Percentiles rank a stretch among this genome's conserved stretches.
Conservation (phyloP, 225 moss, liverwort and hornwort genomes). For the Straminergon stramineum region DNA sequence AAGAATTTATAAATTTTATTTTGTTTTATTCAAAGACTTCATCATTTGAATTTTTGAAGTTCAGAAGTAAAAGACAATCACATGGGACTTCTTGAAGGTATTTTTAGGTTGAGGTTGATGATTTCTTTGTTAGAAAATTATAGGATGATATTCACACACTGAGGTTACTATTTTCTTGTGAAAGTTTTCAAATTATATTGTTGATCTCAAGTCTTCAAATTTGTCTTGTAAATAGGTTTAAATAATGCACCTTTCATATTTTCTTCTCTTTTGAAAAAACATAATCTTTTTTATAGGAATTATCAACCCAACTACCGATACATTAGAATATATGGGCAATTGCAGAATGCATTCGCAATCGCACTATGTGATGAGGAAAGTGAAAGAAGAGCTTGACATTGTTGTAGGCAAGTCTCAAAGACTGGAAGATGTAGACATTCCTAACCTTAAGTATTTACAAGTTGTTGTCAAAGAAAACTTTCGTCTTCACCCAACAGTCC, state of each 20-base stretch:
- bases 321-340: not conserved
- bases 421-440: not conserved
- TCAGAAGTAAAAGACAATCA: fast-evolving
- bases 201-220: not conserved
- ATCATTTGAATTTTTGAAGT: not conserved
- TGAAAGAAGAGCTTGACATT: not conserved
- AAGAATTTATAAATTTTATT: too few species aligned
- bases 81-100: not conserved
- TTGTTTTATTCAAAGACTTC: not conserved
- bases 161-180: not conserved
- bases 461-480: not conserved
- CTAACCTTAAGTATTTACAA: not conserved
- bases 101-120: not conserved
- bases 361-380: not conserved
- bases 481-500: not conserved
- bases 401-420: not conserved
- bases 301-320: not conserved
- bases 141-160: too few species aligned
- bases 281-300: not conserved
- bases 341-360: not conserved
- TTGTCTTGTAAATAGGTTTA: fast-evolving
- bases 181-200: not conserved
- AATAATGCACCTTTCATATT: not conserved
- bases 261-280: not conserved
- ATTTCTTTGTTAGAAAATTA: not conserved